These are phyloP conservation scores for Lophiostoma macrostomum DNA, from an alignment of 495 filamentous ascomycete species.

Conservation along the genomic window DNA sequence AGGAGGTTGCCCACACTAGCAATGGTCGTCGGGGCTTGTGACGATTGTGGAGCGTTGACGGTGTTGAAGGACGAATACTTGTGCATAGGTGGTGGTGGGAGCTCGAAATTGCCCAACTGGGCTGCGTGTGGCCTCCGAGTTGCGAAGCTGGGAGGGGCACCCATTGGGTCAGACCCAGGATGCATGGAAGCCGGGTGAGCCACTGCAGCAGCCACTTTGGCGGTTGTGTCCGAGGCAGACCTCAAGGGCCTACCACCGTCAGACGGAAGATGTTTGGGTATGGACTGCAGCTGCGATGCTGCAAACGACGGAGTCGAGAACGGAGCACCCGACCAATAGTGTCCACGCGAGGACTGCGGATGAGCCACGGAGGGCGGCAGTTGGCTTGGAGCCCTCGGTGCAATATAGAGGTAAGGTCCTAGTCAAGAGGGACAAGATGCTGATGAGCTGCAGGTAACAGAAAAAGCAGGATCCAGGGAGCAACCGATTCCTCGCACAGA, in stretches of 20 bases:
- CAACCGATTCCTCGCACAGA: conserved; percentile 17
- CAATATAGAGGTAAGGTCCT: conserved; percentile 15
- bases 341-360: conserved; percentile 31
- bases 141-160: conserved; percentile 42
- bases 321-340: conserved; percentile 32
- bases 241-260: conserved; percentile 32
- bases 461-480: conserved; percentile 26
- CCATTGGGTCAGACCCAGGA: conserved; percentile 43
- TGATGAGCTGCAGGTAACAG: conserved; percentile 27
- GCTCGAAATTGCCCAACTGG: conserved; percentile 41
- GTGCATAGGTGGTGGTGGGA: conserved; percentile 40
- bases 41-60: conserved; percentile 47
- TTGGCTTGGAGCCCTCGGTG: conserved; percentile 23
- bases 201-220: conserved; percentile 46
- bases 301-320: conserved; percentile 29
- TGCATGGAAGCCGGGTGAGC: conserved; percentile 43
- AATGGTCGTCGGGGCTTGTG: conserved; percentile 38
- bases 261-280: conserved; percentile 32
- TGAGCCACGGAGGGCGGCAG: conserved; percentile 35
- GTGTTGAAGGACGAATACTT: conserved; percentile 48
- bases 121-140: conserved; percentile 42
- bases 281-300: conserved; percentile 28
- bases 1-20: conserved; percentile 60
- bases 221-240: conserved; percentile 36
- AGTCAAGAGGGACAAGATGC: conserved; percentile 24